phyloP scores from a whole-genome alignment of 768 basidiomycete species.

The Sporobolomyces roseus region DNA sequence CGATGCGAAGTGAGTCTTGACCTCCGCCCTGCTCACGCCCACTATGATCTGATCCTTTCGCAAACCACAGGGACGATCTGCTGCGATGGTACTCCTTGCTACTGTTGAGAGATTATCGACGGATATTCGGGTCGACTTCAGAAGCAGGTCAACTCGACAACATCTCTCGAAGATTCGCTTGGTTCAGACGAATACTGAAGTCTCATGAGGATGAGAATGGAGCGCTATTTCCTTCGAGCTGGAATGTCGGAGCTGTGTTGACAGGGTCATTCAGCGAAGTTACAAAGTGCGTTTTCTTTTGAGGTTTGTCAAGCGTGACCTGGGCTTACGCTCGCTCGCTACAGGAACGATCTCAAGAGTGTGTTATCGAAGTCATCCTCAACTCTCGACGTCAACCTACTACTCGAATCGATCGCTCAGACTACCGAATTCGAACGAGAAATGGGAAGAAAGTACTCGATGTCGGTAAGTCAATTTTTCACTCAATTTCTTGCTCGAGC shows the following conservation, averaged over 20 bases:
- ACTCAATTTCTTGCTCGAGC: not conserved
- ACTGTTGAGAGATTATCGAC: constrained; percentile 90
- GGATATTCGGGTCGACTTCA: constrained; percentile 86
- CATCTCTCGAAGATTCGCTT: constrained; percentile 82
- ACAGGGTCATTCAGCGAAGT: constrained; percentile 69
- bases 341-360: constrained; percentile 75
- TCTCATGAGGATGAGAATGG: constrained; percentile 84
- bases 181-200: constrained; percentile 81
- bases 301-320: too few species aligned
- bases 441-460: constrained; percentile 76
- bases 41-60: not conserved
- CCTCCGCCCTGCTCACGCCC: not conserved
- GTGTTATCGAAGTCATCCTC: constrained; percentile 73
- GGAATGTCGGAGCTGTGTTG: constrained; percentile 79
- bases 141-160: constrained; percentile 96
- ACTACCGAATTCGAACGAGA: constrained; percentile 81
- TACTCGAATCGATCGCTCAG: constrained; percentile 81
- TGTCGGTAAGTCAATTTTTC: constrained; percentile 52
- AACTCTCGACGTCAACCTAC: constrained; percentile 66
- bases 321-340: not conserved
- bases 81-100: constrained; percentile 83
- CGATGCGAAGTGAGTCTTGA: constrained; percentile 61
- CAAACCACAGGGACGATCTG: constrained; percentile 55
- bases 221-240: constrained; percentile 73
- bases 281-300: constrained; percentile 60